These are phyloP conservation scores for Lasiosphaeria ovina DNA, from an alignment of 495 filamentous ascomycete genomes.

Conservation along the genomic window DNA sequence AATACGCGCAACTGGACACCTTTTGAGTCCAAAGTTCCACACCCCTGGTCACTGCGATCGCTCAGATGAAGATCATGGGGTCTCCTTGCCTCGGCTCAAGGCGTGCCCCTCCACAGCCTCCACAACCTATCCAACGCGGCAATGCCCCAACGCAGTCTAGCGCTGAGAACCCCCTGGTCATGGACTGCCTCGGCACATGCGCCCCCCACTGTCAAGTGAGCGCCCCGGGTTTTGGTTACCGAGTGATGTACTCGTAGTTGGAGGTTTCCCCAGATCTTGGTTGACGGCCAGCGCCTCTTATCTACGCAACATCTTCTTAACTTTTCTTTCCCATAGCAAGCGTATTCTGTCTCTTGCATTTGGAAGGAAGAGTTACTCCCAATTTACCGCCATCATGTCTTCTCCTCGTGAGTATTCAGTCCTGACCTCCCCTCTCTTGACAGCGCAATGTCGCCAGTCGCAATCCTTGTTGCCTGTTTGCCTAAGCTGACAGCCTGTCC, in stretches of 20 bases:
- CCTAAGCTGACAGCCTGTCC: neutral
- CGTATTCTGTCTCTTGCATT: too few relatives aligned
- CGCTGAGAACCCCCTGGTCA: neutral
- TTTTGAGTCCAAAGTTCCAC: too few relatives aligned
- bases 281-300: too few relatives aligned
- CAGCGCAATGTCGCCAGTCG: neutral
- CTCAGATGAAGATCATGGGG: neutral
- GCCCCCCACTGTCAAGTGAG: neutral
- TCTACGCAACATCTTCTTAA: too few relatives aligned
- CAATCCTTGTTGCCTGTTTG: neutral
- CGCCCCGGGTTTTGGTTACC: neutral
- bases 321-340: too few relatives aligned
- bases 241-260: too few relatives aligned
- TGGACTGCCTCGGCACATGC: constrained; percentile 18
- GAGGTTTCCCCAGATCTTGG: too few relatives aligned
- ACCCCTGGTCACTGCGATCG: too few relatives aligned
- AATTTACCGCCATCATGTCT: too few relatives aligned
- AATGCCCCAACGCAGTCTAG: neutral
- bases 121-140: neutral
- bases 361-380: too few relatives aligned
- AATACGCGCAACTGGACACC: too few relatives aligned
- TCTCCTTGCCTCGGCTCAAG: neutral
- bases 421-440: constrained; percentile 79
- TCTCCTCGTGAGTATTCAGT: too few relatives aligned
- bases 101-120: neutral